Conservation (phyloP, 2,329 filamentous ascomycete genomes). For the Volutella citrinella region DNA sequence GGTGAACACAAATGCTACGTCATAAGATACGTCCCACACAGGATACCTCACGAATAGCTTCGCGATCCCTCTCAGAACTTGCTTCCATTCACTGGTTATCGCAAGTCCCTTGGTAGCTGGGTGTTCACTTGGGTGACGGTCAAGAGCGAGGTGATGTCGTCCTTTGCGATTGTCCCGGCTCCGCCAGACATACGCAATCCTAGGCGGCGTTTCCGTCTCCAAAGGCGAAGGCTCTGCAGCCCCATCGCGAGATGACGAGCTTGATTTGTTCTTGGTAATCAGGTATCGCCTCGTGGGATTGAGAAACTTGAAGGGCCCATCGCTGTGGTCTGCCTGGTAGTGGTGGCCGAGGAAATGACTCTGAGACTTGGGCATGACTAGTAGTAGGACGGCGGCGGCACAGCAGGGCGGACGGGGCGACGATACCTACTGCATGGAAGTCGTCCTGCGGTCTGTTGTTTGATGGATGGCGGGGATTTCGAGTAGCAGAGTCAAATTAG, state of each 20-base stretch:
- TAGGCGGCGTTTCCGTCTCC: too few relatives aligned
- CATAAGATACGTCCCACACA: slow-evolving; percentile 41
- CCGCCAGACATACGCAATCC: slow-evolving; percentile 36
- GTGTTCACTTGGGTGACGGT: slow-evolving; percentile 10
- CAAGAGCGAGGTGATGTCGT: slow-evolving; percentile 31
- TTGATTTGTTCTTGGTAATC: slow-evolving; percentile 4
- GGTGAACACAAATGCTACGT: slow-evolving; percentile 39
- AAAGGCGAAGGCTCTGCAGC: too few relatives aligned
- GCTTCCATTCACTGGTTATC: slow-evolving; percentile 24
- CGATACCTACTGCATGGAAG: too few relatives aligned
- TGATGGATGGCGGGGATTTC: too few relatives aligned
- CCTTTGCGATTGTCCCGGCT: slow-evolving; percentile 43
- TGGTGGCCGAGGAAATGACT: slow-evolving; percentile 11
- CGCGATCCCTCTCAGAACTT: slow-evolving; percentile 26
- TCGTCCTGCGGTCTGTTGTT: too few relatives aligned
- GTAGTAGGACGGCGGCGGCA: background rate
- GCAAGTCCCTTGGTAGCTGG: slow-evolving; percentile 16
- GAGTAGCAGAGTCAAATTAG: too few relatives aligned
- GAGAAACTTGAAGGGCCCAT: slow-evolving; percentile 7
- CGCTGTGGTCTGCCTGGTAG: slow-evolving; percentile 9
- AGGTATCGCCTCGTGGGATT: slow-evolving; percentile 12
- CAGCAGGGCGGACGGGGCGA: too few relatives aligned
- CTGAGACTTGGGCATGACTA: slow-evolving; percentile 1
- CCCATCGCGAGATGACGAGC: too few relatives aligned
- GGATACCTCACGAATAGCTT: slow-evolving; percentile 36